Base-by-base conservation (phyloP, 805 yeast species). In the Lachancea sp. region DNA sequence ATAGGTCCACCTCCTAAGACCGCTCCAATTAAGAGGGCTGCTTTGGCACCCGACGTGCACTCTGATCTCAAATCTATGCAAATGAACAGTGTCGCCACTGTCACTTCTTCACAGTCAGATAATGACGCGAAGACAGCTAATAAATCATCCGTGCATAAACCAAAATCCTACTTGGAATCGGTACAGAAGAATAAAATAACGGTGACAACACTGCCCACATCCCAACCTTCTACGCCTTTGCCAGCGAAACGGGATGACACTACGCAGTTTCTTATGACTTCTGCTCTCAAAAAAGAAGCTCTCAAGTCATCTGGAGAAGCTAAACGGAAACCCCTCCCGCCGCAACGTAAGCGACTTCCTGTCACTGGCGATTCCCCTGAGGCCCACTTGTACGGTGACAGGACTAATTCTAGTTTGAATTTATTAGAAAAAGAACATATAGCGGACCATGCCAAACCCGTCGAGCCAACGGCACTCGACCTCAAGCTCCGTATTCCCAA, bases 101-200 rank as follows among this genome's bases (percentile, higher is more conserved):
- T 8, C 17, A 11, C 38, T 6, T 8, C 25, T 11, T 18, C 23
- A 11, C n/a, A 30, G 16, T 9, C 20, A 8, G 34, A 30, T 5
- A 4, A 4, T 11, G n/a, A 11, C 22, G 15, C 7, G 22, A 30
- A 30, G 22, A 11, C 16, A 18, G 12, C 31, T 9, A 17, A 25
- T 30, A 18, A 18, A n/a, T n/a, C n/a, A n/a, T n/a, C n/a, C 13
- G 20, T 8, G 8, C 9, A 19, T 3, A 25, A 24, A n/a, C 31
- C 33, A 8, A 20, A 11, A 20, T 30, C 48, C n/a, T 51, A 46
- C 25, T 17, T 55, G 22, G 34, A 24, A 8, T 54, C 60, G 3
- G 29, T 54, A 11, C 48, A 43, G 23, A 43, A 47, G 4, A 55
- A 52, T 23, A 51, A 48, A 38, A 29, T 51, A n/a, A 46, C 55